These are phyloP conservation scores for Rhodamnia argentea DNA, from an alignment of 345 rosid species.

Conservation along the genomic window DNA sequence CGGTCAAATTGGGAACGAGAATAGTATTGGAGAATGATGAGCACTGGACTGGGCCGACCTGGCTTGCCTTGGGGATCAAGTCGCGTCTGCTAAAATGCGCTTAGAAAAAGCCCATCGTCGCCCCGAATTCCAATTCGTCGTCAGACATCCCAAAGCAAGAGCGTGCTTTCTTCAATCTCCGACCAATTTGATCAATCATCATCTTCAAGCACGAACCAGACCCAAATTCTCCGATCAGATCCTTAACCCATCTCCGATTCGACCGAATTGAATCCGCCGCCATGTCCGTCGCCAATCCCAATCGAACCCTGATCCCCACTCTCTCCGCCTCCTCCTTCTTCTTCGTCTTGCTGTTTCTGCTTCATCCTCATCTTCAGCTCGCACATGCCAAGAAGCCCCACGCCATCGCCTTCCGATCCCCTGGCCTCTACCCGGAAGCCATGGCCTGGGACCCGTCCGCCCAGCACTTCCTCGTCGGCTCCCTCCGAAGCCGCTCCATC, in stretches of 20 bases:
- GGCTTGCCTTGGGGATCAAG: background rate
- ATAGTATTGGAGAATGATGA: background rate
- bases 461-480: constrained; percentile 78
- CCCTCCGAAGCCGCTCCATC: constrained; percentile 45
- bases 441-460: constrained; percentile 58
- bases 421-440: constrained; percentile 70
- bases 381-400: constrained; percentile 24
- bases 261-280: background rate
- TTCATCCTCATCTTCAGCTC: background rate
- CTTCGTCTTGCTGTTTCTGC: background rate
- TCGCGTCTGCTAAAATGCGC: background rate
- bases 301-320: background rate
- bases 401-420: constrained; percentile 56
- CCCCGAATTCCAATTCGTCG: background rate
- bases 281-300: background rate
- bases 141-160: background rate
- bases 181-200: background rate
- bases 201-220: background rate
- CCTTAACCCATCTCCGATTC: background rate
- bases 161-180: background rate
- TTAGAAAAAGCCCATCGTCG: background rate
- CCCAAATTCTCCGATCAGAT: background rate
- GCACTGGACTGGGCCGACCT: background rate
- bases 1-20: background rate
- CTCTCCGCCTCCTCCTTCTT: background rate